These are phyloP conservation scores for Skeletonema tropicum DNA, from an alignment of 108 stramenopile species.

Conservation along the genomic window DNA sequence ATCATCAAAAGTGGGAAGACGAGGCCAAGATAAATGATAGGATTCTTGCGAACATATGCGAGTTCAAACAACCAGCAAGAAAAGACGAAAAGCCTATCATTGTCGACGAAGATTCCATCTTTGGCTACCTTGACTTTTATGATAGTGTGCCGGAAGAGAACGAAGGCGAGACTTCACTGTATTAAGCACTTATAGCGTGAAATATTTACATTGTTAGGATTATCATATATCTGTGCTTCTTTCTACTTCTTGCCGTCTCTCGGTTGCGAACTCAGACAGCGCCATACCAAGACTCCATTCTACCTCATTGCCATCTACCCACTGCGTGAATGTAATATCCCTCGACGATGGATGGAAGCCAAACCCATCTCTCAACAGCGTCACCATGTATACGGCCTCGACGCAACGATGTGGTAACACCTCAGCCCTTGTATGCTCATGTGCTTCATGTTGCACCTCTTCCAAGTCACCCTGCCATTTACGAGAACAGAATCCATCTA, in stretches of 20 bases:
- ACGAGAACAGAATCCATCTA: conserved; percentile 80
- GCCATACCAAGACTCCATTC: conserved; percentile 92
- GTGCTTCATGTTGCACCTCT: conserved; percentile 64
- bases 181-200: neutral
- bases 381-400: conserved; percentile 90
- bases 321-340: conserved; percentile 86
- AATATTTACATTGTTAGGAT: neutral
- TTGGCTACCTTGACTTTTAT: conserved; percentile 49
- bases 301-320: conserved; percentile 87
- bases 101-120: conserved; percentile 42
- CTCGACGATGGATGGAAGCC: conserved; percentile 80
- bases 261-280: conserved; percentile 55
- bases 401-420: conserved; percentile 87
- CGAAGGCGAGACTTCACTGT: neutral
- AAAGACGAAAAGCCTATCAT: neutral
- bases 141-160: conserved; percentile 13
- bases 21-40: conserved; percentile 68
- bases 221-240: neutral
- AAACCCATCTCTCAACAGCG: conserved; percentile 87
- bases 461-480: conserved; percentile 84
- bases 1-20: conserved; percentile 81
- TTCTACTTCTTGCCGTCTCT: conserved; percentile 17
- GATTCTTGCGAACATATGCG: conserved; percentile 77
- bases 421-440: conserved; percentile 74
- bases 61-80: conserved; percentile 48